Evolutionary conservation across 257 asterid genomes (phyloP), one percentile per base, ranked within the genome.

Genomic region (Capsicum rhomboideum): DNA sequence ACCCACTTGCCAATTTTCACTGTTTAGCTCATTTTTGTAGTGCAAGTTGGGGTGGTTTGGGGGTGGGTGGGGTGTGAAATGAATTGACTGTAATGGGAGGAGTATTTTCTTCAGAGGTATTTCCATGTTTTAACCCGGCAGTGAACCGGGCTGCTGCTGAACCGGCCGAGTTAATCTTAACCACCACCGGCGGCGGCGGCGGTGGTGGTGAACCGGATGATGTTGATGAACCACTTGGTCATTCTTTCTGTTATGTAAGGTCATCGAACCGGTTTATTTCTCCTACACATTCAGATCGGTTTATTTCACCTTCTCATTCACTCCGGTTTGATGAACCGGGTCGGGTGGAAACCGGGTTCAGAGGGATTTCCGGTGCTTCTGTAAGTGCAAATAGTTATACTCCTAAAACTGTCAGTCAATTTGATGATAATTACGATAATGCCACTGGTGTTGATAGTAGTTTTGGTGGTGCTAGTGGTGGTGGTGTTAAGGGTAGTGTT

Each of bases 241-340:
- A 85, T 61, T 85, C 87, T 10, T 85, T 85, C 66, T 85, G 85
- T 12, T 85, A 85, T 21, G 87, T 85, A 6, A 66, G 87, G 52
- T 85, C 87, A n/a, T 85, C 85, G 1, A 52, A 53, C 46, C 82
- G 85, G 56, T 85, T 81, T 49, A 17, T 85, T 9, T 80, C 87
- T 58, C 87, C 85, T 1, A 74, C 87, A 17, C 72, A 72, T 69
- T 85, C 87, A n/a, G 85, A 85, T 61, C 87, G 87, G 29, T 81
- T 85, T 10, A 14, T 85, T 26, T 85, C 87, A 8, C 87, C 87
- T 8, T 81, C 87, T 17, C 85, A 85, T 21, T 85, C 87, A 8
- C 87, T 85, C 56, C 85, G 85, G 82, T 85, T 85, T 34, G 87
- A 85, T 21, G 84, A 80, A 28, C 55, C 87, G 66, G 87, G 87